Evolutionary conservation across 306 rosid genomes (phyloP).

Genomic region (Styphnolobium japonicum): DNA sequence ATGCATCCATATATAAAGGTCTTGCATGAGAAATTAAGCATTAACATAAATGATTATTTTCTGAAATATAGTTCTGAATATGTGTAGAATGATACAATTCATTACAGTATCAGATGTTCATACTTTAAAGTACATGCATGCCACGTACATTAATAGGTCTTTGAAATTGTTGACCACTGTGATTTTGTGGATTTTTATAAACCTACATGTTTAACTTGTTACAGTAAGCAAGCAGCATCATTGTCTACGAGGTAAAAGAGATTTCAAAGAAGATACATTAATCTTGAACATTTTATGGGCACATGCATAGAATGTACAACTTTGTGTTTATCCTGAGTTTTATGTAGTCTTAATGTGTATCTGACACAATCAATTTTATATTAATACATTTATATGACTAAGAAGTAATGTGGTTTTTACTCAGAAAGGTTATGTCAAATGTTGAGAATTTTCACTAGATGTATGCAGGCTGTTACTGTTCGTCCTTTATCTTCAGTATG

Average conservation of each 20-base stretch:
- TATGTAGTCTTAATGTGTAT: neutral
- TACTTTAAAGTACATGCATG: neutral
- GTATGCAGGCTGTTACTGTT: conserved; percentile 97
- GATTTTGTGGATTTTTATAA: neutral
- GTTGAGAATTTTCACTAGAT: conserved; percentile 78
- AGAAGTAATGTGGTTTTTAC: conserved; percentile 4
- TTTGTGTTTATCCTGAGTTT: conserved; percentile 2
- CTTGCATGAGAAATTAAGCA: conserved; percentile 2
- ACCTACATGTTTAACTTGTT: neutral
- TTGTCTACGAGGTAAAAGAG: neutral
- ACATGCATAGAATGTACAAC: neutral
- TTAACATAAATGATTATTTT: neutral
- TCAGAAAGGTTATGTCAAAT: conserved; percentile 43
- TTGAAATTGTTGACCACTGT: neutral
- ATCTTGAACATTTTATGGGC: neutral
- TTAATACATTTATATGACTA: neutral
- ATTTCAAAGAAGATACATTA: neutral
- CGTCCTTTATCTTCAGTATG: conserved; percentile 94
- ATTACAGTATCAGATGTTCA: neutral
- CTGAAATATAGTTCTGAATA: neutral
- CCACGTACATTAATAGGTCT: neutral
- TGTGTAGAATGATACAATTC: neutral
- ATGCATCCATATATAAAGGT: neutral
- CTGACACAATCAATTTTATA: neutral
- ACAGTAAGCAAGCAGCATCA: neutral